Conservation (phyloP, 345 rosid species). For the Brassica incana region DNA sequence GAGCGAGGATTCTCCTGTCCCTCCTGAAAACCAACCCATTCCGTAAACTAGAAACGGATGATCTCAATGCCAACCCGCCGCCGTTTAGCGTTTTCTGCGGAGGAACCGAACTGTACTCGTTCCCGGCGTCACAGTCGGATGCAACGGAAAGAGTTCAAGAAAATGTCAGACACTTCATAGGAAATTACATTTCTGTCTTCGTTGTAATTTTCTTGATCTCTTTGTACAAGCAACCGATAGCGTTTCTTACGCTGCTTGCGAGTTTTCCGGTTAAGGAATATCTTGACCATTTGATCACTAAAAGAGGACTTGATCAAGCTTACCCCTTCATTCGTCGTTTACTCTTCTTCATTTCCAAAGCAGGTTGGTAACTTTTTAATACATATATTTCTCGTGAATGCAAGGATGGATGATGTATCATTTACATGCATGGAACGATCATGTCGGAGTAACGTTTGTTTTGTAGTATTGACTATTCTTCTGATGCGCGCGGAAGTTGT, state of each 20-base stretch:
- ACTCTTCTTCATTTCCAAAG: constrained; percentile 9
- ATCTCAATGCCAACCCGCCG: constrained; percentile 43
- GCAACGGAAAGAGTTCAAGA: constrained; percentile 64
- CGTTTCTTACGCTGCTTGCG: constrained; percentile 5
- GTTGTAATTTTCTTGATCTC: constrained; percentile 62
- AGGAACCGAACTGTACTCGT: constrained; percentile 52
- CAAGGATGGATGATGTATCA: background rate
- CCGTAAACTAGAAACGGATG: constrained; percentile 65
- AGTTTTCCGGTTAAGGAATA: constrained; percentile 22
- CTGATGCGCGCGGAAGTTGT: constrained; percentile 13
- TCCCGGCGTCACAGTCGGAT: constrained; percentile 58
- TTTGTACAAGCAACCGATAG: constrained; percentile 41
- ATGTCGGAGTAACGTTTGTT: constrained; percentile 2
- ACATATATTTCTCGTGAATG: background rate
- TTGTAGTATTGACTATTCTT: constrained; percentile 2
- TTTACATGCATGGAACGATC: background rate
- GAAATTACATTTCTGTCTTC: constrained; percentile 65
- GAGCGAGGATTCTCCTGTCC: constrained; percentile 45
- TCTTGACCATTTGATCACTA: background rate
- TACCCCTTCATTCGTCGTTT: constrained; percentile 23
- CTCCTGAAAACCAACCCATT: constrained; percentile 72
- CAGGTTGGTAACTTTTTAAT: background rate
- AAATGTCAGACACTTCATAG: constrained; percentile 75
- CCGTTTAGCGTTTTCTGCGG: constrained; percentile 60
- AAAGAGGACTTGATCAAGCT: constrained; percentile 8